These are phyloP conservation scores for Rhizophagus sp. DNA, from an alignment of 192 early-diverging fungal genomes.

Conservation along the genomic window DNA sequence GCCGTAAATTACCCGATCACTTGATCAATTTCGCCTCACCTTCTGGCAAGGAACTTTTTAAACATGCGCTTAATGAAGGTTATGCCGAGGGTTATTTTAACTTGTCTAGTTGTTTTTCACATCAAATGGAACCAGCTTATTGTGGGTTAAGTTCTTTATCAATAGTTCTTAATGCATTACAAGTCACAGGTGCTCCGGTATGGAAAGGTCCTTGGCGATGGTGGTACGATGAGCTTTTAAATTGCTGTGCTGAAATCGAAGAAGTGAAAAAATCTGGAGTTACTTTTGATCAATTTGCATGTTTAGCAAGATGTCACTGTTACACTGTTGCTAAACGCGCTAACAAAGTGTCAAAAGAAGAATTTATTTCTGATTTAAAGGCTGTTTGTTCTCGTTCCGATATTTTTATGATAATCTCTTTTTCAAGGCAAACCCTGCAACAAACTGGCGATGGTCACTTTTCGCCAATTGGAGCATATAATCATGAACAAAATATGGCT, in stretches of 20 bases:
- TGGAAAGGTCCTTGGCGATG: constrained; percentile 92
- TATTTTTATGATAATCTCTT: constrained; percentile 86
- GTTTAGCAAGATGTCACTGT: constrained; percentile 87
- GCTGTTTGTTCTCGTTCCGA: constrained; percentile 68
- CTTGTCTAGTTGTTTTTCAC: constrained; percentile 86
- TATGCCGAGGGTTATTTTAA: constrained; percentile 86
- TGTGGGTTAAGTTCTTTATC: constrained; percentile 90
- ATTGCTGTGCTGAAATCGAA: constrained; percentile 68
- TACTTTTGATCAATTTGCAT: constrained; percentile 89
- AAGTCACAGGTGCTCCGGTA: constrained; percentile 80
- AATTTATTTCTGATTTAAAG: constrained; percentile 80
- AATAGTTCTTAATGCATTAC: constrained; percentile 92
- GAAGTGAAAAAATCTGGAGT: constrained; percentile 82
- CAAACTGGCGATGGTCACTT: constrained; percentile 87
- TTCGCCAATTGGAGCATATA: constrained; percentile 85
- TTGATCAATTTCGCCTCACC: constrained; percentile 80
- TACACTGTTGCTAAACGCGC: constrained; percentile 76
- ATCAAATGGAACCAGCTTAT: constrained; percentile 85
- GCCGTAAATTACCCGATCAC: constrained; percentile 62
- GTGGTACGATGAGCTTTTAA: constrained; percentile 68
- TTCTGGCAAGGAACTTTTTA: constrained; percentile 77
- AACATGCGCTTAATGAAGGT: constrained; percentile 71
- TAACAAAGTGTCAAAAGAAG: constrained; percentile 58
- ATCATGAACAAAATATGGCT: constrained; percentile 67
- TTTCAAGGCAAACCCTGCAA: constrained; percentile 69